A percentile compares a stretch with the other conserved stretches of the same genome.
These are phyloP conservation scores for Backusella mclennaniae DNA, from an alignment of 192 early-diverging fungal genomes.

Conservation along the genomic window DNA sequence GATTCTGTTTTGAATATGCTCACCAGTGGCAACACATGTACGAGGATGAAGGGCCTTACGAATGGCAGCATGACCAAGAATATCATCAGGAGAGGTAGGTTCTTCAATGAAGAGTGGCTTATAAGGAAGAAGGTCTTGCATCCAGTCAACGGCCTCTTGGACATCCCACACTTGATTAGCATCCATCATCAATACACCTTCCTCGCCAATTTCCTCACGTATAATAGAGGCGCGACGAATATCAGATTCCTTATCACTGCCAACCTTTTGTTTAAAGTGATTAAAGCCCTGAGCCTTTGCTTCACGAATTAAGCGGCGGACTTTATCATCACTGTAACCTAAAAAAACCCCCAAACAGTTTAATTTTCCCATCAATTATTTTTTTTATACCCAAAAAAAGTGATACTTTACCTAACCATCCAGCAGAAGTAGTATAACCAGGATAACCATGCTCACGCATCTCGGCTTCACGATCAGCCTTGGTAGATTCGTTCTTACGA, in stretches of 20 bases:
- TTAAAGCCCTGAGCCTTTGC: conserved; percentile 44
- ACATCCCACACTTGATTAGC: conserved; percentile 53
- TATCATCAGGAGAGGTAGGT: conserved; percentile 44
- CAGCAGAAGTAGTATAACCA: conserved; percentile 43
- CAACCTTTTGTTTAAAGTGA: conserved; percentile 48
- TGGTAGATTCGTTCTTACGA: conserved; percentile 37
- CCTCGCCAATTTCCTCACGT: conserved; percentile 41
- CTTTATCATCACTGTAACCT: conserved; percentile 46
- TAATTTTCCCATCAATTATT: background rate
- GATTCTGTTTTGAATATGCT: conserved; percentile 40
- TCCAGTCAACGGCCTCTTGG: conserved; percentile 46
- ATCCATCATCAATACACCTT: conserved; percentile 46
- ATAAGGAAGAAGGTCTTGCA: conserved; percentile 39
- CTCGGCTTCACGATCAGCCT: conserved; percentile 31
- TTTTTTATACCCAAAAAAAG: background rate
- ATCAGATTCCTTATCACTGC: conserved; percentile 33
- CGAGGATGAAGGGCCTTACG: conserved; percentile 38
- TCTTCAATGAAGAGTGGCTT: conserved; percentile 48
- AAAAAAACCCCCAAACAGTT: background rate
- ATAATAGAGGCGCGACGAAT: conserved; percentile 42
- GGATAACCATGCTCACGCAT: conserved; percentile 40
- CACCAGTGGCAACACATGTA: conserved; percentile 37
- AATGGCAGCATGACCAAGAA: conserved; percentile 39
- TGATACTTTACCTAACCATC: conserved; percentile 37
- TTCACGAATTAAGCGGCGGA: conserved; percentile 29